Evolutionary conservation across 2,329 filamentous ascomycete genomes (phyloP).

Genomic region (Teratosphaeria viscida): DNA sequence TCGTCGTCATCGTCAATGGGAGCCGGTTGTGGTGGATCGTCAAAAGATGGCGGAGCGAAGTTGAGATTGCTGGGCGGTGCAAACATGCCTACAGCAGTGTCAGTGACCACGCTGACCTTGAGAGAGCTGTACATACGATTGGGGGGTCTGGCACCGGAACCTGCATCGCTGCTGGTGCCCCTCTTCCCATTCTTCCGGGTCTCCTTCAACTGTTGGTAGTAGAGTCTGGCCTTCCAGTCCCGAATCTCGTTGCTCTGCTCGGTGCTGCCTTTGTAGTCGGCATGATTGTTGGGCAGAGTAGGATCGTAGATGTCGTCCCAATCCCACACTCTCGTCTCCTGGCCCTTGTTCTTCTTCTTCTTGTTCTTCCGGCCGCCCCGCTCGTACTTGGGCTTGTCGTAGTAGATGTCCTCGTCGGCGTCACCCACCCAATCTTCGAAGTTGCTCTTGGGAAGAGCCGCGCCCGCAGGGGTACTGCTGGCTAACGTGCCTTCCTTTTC

Average conservation of each 20-base stretch:
- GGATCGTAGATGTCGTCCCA: conserved; percentile 93
- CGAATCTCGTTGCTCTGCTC: conserved; percentile 69
- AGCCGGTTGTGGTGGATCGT: conserved; percentile 3
- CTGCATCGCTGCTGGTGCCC: conserved; percentile 29
- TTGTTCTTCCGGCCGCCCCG: conserved; percentile 70
- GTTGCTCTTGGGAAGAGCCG: conserved; percentile 30
- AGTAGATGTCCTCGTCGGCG: conserved; percentile 69
- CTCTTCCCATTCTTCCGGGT: conserved; percentile 28
- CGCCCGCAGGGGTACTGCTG: conserved; percentile 19
- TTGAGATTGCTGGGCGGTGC: conserved; percentile 12
- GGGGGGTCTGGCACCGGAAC: conserved; percentile 11
- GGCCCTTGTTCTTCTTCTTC: conserved; percentile 47
- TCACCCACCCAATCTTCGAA: conserved; percentile 79
- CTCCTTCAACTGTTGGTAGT: conserved; percentile 54
- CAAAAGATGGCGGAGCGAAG: conserved; percentile 15
- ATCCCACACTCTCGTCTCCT: conserved; percentile 39
- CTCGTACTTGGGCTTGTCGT: conserved; percentile 53
- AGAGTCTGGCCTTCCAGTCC: conserved; percentile 77
- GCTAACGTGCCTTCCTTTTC: conserved; percentile 11
- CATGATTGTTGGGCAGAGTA: conserved; percentile 67
- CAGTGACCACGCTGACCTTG: not conserved
- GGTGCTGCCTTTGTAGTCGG: conserved; percentile 74
- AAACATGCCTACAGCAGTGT: conserved; percentile 17
- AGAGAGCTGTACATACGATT: not conserved
- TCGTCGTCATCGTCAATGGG: conserved; percentile 7